Base-by-base conservation (phyloP, 805 yeast genomes). In the Starmerella khaoyaiensis region DNA sequence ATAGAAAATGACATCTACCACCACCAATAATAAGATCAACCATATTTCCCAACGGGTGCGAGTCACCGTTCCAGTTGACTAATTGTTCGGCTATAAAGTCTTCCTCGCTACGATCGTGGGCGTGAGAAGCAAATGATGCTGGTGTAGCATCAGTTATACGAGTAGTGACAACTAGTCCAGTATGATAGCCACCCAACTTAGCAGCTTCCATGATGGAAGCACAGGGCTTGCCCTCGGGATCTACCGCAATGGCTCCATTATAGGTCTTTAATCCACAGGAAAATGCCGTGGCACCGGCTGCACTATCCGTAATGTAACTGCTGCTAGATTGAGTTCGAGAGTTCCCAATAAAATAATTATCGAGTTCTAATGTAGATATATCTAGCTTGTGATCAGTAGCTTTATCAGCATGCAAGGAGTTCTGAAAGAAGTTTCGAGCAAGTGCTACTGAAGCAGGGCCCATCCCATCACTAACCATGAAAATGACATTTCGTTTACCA, bases 251-350 rank as follows among this genome's bases (percentile, higher is more conserved):
- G 10, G 94, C 95, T 12, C 93, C 90, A 56, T 86, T 86, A 60
- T 81, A 83, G 4, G 84, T 63, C 62, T 86, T 86, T 50, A 74
- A 53, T 5, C 75, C 87, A 58, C 94, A 82, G 0, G 93, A 67
- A 52, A 84, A 86, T 1, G 94, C 95, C 11, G 94, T 83, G 12
- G 95, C 97, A 12, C 95, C 96, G 2, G 97, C 97, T 9, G 97
- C 97, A 21, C 94, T 80, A 56, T 86, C 97, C 0, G 97, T 86
- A 42, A 86, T 72, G 50, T 80, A 63, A 1, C 93, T 79, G 45
- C 67, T 64, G 19, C 73, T 71, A 14, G 94, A 79, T 44, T 84
- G 67, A 0, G 97, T 86, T 48, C 96, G 69, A 7, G 93, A 79
- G 18, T 79, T 68, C 20, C 97, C 97, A 36, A 84, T 69, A 32